A percentile compares a stretch with the other conserved stretches of the same genome.
These are phyloP conservation scores for Psidium friedrichsthalianum DNA, from an alignment of 345 rosid species.

Conservation along the genomic window DNA sequence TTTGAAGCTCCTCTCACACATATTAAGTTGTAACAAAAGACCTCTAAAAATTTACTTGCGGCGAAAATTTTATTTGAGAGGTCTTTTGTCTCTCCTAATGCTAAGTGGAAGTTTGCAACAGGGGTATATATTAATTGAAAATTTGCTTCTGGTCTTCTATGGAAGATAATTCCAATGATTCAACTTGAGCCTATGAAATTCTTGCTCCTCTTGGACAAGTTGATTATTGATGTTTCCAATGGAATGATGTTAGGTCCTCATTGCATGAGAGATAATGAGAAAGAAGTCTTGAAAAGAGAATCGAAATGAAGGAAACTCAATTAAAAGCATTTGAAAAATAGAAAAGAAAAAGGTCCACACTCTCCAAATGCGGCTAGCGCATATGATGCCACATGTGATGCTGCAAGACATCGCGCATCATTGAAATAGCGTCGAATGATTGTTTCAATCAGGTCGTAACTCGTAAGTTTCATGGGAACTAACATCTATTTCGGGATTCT, in stretches of 20 bases:
- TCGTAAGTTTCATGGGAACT: not conserved
- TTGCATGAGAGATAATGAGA: not conserved
- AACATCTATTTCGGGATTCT: no score
- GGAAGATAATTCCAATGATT: not conserved
- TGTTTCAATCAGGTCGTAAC: not conserved
- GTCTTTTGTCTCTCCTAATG: not conserved
- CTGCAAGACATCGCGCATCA: not conserved
- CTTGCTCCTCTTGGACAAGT: not conserved
- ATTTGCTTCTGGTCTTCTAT: not conserved
- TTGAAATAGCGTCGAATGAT: not conserved
- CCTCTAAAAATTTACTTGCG: no score
- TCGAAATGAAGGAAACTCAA: not conserved
- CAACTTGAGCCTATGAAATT: not conserved
- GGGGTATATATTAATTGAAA: not conserved
- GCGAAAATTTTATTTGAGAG: not conserved
- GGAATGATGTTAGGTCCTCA: not conserved
- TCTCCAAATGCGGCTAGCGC: not conserved
- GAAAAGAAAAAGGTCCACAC: not conserved
- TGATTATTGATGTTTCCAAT: not conserved
- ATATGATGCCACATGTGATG: not conserved
- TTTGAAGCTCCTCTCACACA: not conserved
- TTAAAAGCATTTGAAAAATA: not conserved
- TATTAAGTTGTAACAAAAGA: not conserved
- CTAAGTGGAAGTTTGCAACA: not conserved
- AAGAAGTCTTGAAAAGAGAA: not conserved